phyloP scores from a whole-genome alignment of 345 rosid species.

The Mallotus nudiflorus region DNA sequence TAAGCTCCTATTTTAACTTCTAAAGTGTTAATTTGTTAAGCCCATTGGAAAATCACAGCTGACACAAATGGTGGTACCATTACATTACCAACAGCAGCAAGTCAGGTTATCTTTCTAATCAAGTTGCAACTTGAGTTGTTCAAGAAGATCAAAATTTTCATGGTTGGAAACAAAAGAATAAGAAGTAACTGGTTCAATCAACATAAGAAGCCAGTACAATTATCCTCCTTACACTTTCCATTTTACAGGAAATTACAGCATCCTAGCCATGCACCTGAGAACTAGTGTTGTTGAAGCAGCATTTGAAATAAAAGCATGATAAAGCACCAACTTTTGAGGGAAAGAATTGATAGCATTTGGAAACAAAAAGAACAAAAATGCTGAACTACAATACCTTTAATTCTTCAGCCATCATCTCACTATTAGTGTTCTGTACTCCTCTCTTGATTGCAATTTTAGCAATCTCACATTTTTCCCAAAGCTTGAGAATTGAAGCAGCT shows the following conservation, averaged over 20 bases:
- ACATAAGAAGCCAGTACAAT: background rate
- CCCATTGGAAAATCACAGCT: background rate
- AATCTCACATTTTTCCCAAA: slow-evolving; percentile 97
- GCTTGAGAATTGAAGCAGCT: slow-evolving; percentile 77
- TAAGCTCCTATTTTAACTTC: background rate
- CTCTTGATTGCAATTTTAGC: slow-evolving; percentile 93
- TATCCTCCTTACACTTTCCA: slow-evolving; percentile 1
- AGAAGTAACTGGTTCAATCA: background rate
- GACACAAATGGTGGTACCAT: background rate
- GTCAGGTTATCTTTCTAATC: background rate
- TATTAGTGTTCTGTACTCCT: slow-evolving; percentile 76
- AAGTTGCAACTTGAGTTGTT: background rate
- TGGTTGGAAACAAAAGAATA: background rate
- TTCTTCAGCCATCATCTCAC: slow-evolving; percentile 86
- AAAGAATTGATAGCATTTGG: background rate
- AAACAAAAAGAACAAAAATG: background rate
- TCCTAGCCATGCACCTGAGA: background rate
- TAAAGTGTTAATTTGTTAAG: background rate
- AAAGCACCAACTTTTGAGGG: background rate
- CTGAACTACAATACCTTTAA: slow-evolving; percentile 54
- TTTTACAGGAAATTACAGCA: background rate
- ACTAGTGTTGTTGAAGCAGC: slow-evolving; percentile 1
- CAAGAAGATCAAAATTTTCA: background rate
- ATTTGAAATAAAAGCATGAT: background rate
- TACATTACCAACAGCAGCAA: background rate